Percentiles rank a stretch among this genome's conserved stretches.
Conservation (phyloP, 495 filamentous ascomycete species). For the Aspergillus taichungensis region DNA sequence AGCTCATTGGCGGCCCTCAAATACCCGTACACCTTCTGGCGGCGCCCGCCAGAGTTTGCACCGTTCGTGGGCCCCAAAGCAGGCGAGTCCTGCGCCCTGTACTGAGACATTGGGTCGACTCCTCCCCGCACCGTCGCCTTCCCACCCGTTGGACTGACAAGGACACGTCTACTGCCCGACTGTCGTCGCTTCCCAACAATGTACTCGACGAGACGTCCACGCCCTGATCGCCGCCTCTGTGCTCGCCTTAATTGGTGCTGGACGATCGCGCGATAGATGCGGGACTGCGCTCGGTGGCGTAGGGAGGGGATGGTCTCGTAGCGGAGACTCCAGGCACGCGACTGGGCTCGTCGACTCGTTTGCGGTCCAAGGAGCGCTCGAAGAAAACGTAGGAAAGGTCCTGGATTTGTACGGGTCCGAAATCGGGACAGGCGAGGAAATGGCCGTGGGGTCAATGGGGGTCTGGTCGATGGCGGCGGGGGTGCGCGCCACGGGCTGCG, state of each 20-base stretch:
- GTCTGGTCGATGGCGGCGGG: slow-evolving; percentile 15
- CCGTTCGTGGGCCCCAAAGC: slow-evolving; percentile 22
- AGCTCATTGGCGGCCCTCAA: slow-evolving; percentile 85
- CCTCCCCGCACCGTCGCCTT: slow-evolving; percentile 4
- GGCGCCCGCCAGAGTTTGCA: slow-evolving; percentile 49
- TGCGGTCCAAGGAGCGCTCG: slow-evolving; percentile 48
- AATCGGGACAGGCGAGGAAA: slow-evolving; percentile 13
- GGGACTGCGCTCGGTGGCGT: slow-evolving; percentile 59
- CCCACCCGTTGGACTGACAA: slow-evolving; percentile 3
- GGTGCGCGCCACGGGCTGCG: slow-evolving; percentile 23
- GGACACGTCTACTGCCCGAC: slow-evolving; percentile 4
- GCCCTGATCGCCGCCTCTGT: slow-evolving; percentile 19
- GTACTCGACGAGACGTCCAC: slow-evolving; percentile 39
- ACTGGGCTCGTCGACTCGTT: slow-evolving; percentile 49
- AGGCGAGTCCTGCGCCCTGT: slow-evolving; percentile 16
- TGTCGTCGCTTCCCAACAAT: slow-evolving; percentile 40
- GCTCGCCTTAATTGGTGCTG: slow-evolving; percentile 48
- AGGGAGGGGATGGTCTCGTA: slow-evolving; percentile 65
- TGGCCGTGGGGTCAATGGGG: slow-evolving; percentile 9
- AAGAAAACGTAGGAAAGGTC: slow-evolving; percentile 18
- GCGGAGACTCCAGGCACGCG: slow-evolving; percentile 55
- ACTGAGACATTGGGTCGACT: slow-evolving; percentile 30
- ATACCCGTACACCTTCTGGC: slow-evolving; percentile 77
- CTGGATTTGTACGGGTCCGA: slow-evolving; percentile 11
- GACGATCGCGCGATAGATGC: slow-evolving; percentile 66